These are phyloP conservation scores for Vitrella brassicaformis DNA, from an alignment of 73 alveolate genomes.

Conservation along the genomic window DNA sequence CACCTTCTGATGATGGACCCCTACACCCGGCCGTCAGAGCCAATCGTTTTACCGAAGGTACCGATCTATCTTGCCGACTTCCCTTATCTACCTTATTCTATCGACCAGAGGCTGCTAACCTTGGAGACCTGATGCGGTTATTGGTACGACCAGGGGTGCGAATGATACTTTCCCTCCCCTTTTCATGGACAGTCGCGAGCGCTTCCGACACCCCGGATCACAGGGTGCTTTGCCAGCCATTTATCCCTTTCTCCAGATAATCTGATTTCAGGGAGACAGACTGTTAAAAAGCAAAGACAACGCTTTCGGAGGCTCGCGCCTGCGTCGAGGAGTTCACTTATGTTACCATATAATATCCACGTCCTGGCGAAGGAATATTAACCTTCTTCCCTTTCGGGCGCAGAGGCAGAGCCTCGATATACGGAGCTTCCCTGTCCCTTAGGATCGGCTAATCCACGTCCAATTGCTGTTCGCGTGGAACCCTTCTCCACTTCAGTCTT, in stretches of 20 bases:
- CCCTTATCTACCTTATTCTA: conserved; percentile 94
- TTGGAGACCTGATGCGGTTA: conserved; percentile 99
- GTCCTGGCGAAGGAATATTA: conserved; percentile 6
- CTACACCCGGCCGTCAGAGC: conserved; percentile 90
- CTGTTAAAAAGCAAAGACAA: conserved; percentile 4
- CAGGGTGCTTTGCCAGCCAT: conserved; percentile 83
- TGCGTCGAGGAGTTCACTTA: background rate
- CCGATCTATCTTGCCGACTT: conserved; percentile 94
- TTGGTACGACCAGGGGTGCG: conserved; percentile 89
- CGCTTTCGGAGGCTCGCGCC: conserved; percentile 1
- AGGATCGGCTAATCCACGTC: conserved; percentile 94
- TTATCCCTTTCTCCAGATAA: conserved; percentile 46
- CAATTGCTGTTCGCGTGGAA: conserved; percentile 92
- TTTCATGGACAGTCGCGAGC: conserved; percentile 87
- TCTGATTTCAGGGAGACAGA: background rate
- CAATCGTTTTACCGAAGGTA: conserved; percentile 95
- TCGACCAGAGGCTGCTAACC: conserved; percentile 97
- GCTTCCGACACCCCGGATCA: conserved; percentile 80
- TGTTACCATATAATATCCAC: conserved; percentile 1
- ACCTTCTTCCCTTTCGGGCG: conserved; percentile 85
- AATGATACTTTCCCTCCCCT: conserved; percentile 70
- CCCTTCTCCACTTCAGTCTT: conserved; percentile 98
- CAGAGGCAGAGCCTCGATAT: conserved; percentile 65
- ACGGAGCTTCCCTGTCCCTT: conserved; percentile 77
- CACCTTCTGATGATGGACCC: conserved; percentile 72